A percentile compares a stretch with the other conserved stretches of the same genome.
Evolutionary conservation across 805 yeast genomes (phyloP).

Genomic region (Nakazawaea molendinolei): DNA sequence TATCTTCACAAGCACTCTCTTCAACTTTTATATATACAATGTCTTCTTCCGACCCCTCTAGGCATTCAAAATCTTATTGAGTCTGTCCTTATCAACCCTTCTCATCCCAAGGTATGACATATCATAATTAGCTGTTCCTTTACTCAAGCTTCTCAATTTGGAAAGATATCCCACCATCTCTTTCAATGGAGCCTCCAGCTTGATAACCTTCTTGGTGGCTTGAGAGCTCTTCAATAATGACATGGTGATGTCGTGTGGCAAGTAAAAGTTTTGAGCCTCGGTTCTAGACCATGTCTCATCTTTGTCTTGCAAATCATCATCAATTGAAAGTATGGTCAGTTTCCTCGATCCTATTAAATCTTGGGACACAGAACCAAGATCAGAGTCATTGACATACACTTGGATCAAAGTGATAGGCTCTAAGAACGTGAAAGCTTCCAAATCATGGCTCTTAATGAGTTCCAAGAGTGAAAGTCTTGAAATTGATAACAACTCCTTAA

Average conservation of each 20-base stretch:
- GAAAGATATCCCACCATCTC: constrained; percentile 89
- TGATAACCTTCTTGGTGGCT: constrained; percentile 43
- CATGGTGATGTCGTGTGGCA: constrained; percentile 74
- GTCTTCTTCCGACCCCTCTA: not conserved
- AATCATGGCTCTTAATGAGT: constrained; percentile 25
- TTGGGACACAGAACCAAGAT: constrained; percentile 76
- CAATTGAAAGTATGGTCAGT: constrained; percentile 67
- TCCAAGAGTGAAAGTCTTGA: constrained; percentile 38
- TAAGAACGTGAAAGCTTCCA: constrained; percentile 43
- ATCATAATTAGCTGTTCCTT: constrained; percentile 80
- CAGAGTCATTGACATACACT: constrained; percentile 61
- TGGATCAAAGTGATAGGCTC: constrained; percentile 85
- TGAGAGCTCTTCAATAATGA: constrained; percentile 22
- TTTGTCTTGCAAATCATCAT: constrained; percentile 39
- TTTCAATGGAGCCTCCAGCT: constrained; percentile 78
- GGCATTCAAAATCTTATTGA: constrained; percentile 26
- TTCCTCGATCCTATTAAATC: constrained; percentile 76
- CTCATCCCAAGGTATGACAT: constrained; percentile 77
- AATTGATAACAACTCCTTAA: constrained; percentile 35
- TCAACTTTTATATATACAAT: not conserved
- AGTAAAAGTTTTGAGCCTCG: constrained; percentile 55
- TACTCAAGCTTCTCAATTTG: constrained; percentile 73
- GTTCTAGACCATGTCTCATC: constrained; percentile 40
- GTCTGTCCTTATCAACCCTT: constrained; percentile 49
- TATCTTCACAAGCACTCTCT: too few species aligned